Evolutionary conservation across 2,329 filamentous ascomycete species (phyloP), one percentile per base, ranked within the genome.

Genomic region (Pseudogymnoascus sp.): DNA sequence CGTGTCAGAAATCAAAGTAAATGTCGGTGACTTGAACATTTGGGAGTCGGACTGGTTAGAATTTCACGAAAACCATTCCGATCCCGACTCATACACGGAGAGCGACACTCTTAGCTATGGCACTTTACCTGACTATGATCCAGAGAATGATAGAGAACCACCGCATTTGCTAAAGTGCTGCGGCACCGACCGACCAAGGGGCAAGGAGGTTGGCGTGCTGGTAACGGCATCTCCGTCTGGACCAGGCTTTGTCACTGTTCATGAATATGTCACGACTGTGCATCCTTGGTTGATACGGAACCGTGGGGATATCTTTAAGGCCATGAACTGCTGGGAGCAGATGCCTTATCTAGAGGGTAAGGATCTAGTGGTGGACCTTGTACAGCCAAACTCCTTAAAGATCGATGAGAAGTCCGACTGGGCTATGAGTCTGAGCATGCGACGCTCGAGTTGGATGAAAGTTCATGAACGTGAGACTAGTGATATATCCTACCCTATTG

Each of bases 231-330:
- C 37, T 39, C n/a, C n/a, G n/a, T 39, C 37, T 39, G 36, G 36
- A 40, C 31, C 8, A 41, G 65, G 60, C 37, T 65, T 66, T 39
- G 50, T 68, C 17, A 68, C 67, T 6, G 26, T 69, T 6, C 65
- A 68, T 58, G 67, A 68, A 13, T 68, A 66, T 69, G n/a, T 39
- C n/a, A 63, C 62, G 5, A 63, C 61, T 24, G 60, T 68, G 62
- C 66, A 68, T 35, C 65, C 63, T n/a, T 67, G 65, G 65, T 60
- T 68, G 13, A 63, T 66, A 61, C 59, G 26, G 13, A 57, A 60
- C 35, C 57, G 59, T 1, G 61, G 62, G 35, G 40, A 40, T 31
- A 37, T 65, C 26, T 33, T 62, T 5, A 24, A 33, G 36, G 41
- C 41, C 39, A 50, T 40, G 15, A 17, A 39, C 37, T 10, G 31